phyloP scores from a whole-genome alignment of 129 eudicot species.

The Arctium lappa region DNA sequence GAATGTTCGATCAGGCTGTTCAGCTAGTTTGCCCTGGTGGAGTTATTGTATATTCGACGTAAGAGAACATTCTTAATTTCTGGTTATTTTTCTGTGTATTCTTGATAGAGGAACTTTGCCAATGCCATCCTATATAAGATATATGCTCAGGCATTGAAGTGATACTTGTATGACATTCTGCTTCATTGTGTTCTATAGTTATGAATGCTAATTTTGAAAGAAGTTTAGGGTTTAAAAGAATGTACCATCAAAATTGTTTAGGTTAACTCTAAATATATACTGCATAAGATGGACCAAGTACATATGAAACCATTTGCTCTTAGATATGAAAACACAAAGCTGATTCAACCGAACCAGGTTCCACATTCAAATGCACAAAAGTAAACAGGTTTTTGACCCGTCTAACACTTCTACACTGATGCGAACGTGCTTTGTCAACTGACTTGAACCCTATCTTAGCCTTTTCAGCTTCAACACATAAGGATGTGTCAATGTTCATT shows the following conservation, averaged over 20 bases:
- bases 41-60: conserved; percentile 95
- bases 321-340: neutral
- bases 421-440: too few species aligned
- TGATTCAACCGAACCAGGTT: neutral
- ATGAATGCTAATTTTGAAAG: neutral
- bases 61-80: conserved; percentile 22
- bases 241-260: neutral
- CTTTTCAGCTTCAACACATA: too few species aligned
- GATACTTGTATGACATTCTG: neutral
- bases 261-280: neutral
- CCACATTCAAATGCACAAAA: neutral
- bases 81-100: neutral
- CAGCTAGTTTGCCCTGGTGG: conserved; percentile 97
- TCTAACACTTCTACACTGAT: too few species aligned
- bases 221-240: neutral
- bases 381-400: too few species aligned
- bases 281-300: neutral
- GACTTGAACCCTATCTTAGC: too few species aligned
- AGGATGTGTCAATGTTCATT: too few species aligned
- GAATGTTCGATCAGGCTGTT: conserved; percentile 94
- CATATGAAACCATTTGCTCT: neutral
- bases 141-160: too few species aligned
- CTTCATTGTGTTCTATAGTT: neutral
- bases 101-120: neutral
- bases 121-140: neutral